These are phyloP conservation scores for Fusarium verticillioides DNA, from an alignment of 2,329 filamentous ascomycete species.

Conservation along the genomic window DNA sequence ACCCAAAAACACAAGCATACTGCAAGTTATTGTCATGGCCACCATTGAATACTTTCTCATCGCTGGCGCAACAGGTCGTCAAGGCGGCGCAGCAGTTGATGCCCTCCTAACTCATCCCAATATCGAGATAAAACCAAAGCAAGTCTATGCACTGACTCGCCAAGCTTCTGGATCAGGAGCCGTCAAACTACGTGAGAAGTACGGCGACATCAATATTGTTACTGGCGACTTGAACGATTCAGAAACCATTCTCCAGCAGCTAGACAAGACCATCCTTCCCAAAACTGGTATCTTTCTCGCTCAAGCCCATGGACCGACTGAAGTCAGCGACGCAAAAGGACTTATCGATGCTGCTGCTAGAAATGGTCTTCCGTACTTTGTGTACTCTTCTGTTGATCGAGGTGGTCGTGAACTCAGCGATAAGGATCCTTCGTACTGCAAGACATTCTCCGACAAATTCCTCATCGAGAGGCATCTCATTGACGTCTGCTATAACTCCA, in stretches of 20 bases:
- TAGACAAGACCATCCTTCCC: slow-evolving; percentile 20
- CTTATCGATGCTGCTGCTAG: slow-evolving; percentile 63
- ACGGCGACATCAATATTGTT: slow-evolving; percentile 61
- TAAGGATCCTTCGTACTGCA: slow-evolving; percentile 40
- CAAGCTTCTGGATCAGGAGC: slow-evolving; percentile 55
- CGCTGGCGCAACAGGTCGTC: slow-evolving; percentile 47
- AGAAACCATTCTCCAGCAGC: slow-evolving; percentile 56
- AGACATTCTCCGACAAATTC: slow-evolving; percentile 60
- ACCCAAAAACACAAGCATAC: too few species aligned
- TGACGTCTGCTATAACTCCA: slow-evolving; percentile 43
- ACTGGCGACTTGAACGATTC: slow-evolving; percentile 65
- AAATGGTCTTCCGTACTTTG: slow-evolving; percentile 64
- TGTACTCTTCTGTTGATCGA: slow-evolving; percentile 73
- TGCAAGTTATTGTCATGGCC: neutral
- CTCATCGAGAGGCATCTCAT: slow-evolving; percentile 68
- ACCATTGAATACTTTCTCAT: slow-evolving; percentile 33
- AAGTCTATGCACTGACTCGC: slow-evolving; percentile 62
- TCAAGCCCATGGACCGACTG: slow-evolving; percentile 50
- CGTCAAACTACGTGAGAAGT: slow-evolving; percentile 47
- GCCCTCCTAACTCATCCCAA: slow-evolving; percentile 39
- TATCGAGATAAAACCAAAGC: slow-evolving; percentile 56
- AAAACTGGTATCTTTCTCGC: slow-evolving; percentile 39
- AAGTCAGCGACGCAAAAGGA: slow-evolving; percentile 61
- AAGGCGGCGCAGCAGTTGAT: slow-evolving; percentile 45
- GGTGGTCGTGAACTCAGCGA: slow-evolving; percentile 67